Evolutionary conservation across 2,329 filamentous ascomycete species (phyloP), one percentile per base, ranked within the genome.

Genomic region (Leptographium lundbergii): DNA sequence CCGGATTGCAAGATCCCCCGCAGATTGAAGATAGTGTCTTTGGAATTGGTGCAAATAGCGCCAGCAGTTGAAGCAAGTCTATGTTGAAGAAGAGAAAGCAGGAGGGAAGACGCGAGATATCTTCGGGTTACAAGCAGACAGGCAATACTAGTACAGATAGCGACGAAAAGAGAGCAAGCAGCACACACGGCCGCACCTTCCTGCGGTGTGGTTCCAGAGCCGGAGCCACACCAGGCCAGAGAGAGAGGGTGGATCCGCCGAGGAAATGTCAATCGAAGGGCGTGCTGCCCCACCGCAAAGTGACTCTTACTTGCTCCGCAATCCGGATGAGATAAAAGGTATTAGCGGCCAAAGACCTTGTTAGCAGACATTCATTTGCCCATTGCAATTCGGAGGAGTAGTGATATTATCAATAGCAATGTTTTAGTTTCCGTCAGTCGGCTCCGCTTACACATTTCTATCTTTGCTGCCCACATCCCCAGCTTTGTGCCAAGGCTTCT

Each of bases 221-320:
- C n/a, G n/a, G 42, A 7, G 42, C n/a, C n/a, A n/a, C 45, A n/a
- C 6, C 45, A 14, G 14, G 13, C 22, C 47, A 14, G 42, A 7
- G 42, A 7, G 42, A 47, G 51, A 6, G 39, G 27, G 54, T 45
- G 54, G 39, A 42, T 24, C 32, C 27, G 17, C 34, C n/a, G 6
- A 42, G 19, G 11, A 14, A 56, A 56, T 56, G 54, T 56, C 54
- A 56, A 56, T 19, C 27, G 10, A 56, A 56, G 54, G 54, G 54
- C 54, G 54, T 24, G 36, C n/a, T 7, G 54, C 29, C 54, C 54
- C 54, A 56, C 53, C n/a, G 19, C 6, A 27, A 47, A 9, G 14
- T 27, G 24, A 29, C 14, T 53, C 27, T 29, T 10, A 10, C 17
- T 9, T 4, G 19, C 42, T 29, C 24, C 54, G 36, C 25, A 32